Evolutionary conservation across 805 yeast genomes (phyloP).

Genomic region (Priceomyces carsonii): DNA sequence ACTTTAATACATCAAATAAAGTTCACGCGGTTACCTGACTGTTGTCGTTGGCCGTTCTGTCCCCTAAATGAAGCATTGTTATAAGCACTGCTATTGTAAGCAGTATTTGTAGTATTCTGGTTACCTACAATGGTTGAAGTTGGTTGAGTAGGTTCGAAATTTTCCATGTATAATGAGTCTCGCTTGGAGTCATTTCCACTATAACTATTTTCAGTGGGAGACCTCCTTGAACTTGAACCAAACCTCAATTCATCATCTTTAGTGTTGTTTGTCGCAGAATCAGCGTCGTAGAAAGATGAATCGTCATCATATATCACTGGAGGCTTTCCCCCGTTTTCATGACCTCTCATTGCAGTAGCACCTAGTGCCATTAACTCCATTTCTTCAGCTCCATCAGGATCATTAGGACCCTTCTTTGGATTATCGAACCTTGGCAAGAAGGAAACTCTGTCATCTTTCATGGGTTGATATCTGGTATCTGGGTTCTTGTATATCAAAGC

Average conservation of each 20-base stretch:
- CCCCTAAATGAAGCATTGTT: constrained; percentile 2
- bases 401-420: constrained; percentile 19
- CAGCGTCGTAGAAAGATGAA: constrained; percentile 35
- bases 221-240: constrained; percentile 6
- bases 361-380: constrained; percentile 75
- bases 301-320: constrained; percentile 26
- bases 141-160: constrained; percentile 43
- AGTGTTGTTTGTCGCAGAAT: constrained; percentile 11
- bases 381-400: constrained; percentile 36
- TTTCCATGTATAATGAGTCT: constrained; percentile 27
- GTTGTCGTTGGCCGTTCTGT: not conserved
- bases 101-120: constrained; percentile 26
- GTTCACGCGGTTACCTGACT: constrained; percentile 9
- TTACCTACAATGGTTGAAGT: constrained; percentile 44
- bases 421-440: constrained; percentile 72
- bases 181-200: constrained; percentile 20
- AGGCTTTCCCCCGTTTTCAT: constrained; percentile 40
- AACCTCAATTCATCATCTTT: constrained; percentile 11
- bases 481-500: constrained; percentile 90
- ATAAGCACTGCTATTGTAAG: constrained; percentile 12
- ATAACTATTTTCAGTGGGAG: constrained; percentile 4
- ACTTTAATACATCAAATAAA: constrained; percentile 6
- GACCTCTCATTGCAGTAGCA: constrained; percentile 66
- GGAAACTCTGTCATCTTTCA: constrained; percentile 96
- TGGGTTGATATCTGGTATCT: constrained; percentile 92